A percentile compares a stretch with the other conserved stretches of the same genome.
phyloP scores from a whole-genome alignment of 2,329 filamentous ascomycete species.

The Fusarium tricinctum region DNA sequence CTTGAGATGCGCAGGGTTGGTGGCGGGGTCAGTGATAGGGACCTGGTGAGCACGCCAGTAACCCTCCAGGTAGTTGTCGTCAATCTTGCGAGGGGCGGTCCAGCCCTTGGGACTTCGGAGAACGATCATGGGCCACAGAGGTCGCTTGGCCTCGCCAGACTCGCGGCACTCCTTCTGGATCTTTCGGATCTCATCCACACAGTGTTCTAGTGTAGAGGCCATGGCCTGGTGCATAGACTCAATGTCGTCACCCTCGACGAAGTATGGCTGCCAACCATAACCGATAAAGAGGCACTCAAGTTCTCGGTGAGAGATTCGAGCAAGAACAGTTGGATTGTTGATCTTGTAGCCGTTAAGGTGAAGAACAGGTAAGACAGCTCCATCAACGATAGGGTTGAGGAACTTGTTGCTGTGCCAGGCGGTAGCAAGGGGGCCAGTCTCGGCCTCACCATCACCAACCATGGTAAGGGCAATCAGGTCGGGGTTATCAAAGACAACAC shows the following conservation, averaged over 20 bases:
- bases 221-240: conserved; percentile 86
- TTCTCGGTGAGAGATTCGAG: conserved; percentile 81
- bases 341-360: conserved; percentile 90
- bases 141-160: conserved; percentile 76
- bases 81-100: conserved; percentile 80
- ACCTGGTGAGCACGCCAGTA: conserved; percentile 86
- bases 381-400: conserved; percentile 82
- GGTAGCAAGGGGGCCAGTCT: conserved; percentile 83
- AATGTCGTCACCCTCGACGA: conserved; percentile 81
- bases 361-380: conserved; percentile 81
- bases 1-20: conserved; percentile 75
- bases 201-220: conserved; percentile 81
- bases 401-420: conserved; percentile 89
- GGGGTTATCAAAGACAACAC: conserved; percentile 81
- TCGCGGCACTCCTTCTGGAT: conserved; percentile 80
- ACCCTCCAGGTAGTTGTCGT: conserved; percentile 78
- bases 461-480: conserved; percentile 81
- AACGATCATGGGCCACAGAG: conserved; percentile 83
- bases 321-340: conserved; percentile 81
- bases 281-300: conserved; percentile 77
- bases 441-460: conserved; percentile 85
- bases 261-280: conserved; percentile 85
- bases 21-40: conserved; percentile 77
- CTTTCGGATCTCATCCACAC: conserved; percentile 76
- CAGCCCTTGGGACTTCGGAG: conserved; percentile 84